phyloP scores from a whole-genome alignment of 768 basidiomycete species.

The Boletus patriciae region DNA sequence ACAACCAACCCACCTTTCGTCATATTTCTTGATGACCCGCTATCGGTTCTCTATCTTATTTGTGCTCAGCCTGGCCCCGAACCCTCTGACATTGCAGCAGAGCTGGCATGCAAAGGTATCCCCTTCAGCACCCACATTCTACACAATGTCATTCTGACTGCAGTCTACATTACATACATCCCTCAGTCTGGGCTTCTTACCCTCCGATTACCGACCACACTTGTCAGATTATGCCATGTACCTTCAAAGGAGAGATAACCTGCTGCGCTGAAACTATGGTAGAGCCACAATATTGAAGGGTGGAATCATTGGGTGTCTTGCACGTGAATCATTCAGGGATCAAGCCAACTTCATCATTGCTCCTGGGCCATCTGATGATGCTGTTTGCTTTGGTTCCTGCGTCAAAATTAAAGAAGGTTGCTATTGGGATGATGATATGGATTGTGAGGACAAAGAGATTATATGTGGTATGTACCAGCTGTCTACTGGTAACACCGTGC shows the following conservation, averaged over 20 bases:
- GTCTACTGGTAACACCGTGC: background rate
- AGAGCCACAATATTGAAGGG: background rate
- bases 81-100: too few relatives aligned
- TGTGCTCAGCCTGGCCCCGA: too few relatives aligned
- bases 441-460: background rate
- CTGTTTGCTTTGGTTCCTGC: background rate
- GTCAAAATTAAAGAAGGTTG: background rate
- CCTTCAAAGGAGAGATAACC: background rate
- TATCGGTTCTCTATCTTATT: too few relatives aligned
- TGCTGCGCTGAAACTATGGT: background rate
- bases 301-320: background rate
- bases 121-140: too few relatives aligned
- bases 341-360: background rate
- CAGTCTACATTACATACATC: too few relatives aligned
- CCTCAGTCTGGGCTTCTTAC: background rate
- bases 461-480: slow-evolving; percentile 4
- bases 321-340: background rate
- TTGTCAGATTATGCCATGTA: background rate
- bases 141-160: too few relatives aligned
- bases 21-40: too few relatives aligned
- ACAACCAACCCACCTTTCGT: too few relatives aligned
- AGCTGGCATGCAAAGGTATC: too few relatives aligned
- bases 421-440: slow-evolving; percentile 1
- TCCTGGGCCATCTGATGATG: background rate
- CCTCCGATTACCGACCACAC: background rate